These are phyloP conservation scores for Zygosaccharomyces bisporus DNA, from an alignment of 805 yeast genomes.

Conservation along the genomic window DNA sequence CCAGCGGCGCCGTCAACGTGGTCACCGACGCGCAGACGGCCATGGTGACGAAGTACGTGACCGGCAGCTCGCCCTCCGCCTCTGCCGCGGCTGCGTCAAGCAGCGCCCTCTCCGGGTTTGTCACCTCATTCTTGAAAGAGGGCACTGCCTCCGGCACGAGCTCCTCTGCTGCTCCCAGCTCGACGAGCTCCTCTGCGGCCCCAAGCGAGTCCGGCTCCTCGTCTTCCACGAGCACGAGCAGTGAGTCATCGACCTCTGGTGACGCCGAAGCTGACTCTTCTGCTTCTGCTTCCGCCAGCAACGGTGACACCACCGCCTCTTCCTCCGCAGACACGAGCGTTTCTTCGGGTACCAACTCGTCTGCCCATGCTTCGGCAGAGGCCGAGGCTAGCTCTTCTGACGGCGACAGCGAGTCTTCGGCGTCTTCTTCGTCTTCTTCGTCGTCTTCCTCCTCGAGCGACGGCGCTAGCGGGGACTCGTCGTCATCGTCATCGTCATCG, in stretches of 20 bases:
- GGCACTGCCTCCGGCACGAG: neutral
- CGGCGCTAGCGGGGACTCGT: conserved; percentile 20
- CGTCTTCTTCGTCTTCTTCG: conserved; percentile 19
- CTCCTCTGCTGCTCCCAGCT: conserved; percentile 6
- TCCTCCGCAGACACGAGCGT: conserved; percentile 25
- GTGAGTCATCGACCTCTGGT: conserved; percentile 3
- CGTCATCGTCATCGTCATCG: conserved; percentile 26
- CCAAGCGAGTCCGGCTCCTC: conserved; percentile 1
- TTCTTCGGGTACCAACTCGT: conserved; percentile 33
- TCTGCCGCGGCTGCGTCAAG: neutral
- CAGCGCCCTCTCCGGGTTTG: neutral
- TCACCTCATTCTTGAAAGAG: neutral
- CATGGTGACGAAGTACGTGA: conserved; percentile 5
- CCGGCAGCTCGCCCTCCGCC: neutral
- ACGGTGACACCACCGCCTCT: conserved; percentile 20
- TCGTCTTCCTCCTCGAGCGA: conserved; percentile 19
- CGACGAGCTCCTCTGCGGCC: conserved; percentile 6
- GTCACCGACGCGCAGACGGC: neutral
- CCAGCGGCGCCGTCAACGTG: conserved; percentile 8
- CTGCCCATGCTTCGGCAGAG: conserved; percentile 34
- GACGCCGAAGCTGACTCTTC: conserved; percentile 21
- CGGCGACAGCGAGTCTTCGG: conserved; percentile 19
- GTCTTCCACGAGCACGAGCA: neutral
- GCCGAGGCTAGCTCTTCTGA: conserved; percentile 25
- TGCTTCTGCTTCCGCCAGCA: conserved; percentile 26